Evolutionary conservation across 805 yeast species (phyloP), one percentile per base, ranked within the genome.

Genomic region (Metschnikowia shivogae): DNA sequence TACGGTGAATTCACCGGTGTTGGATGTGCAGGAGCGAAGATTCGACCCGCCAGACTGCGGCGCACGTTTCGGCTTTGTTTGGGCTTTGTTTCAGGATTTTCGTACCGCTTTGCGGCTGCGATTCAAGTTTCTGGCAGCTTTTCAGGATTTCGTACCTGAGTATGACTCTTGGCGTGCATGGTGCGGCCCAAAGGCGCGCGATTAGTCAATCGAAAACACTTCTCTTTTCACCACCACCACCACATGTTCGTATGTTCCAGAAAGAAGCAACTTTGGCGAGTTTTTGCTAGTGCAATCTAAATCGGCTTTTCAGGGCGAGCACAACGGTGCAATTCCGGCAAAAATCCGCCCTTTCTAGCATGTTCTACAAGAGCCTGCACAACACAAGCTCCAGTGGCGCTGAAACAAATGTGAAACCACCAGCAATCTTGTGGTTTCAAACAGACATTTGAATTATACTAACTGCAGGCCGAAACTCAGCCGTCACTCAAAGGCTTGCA

Each of bases 401-500:
- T 19, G 13, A 19, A 35, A 26, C 24, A 28, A 10, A 11, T n/a
- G 10, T 28, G 20, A 30, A 37, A 27, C 39, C 28, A 35, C 30
- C 29, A 34, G 3, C 13, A 12, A 29, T 6, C 32, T 29, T n/a
- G 3, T 6, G 5, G 9, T 14, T 19, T 6, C 19, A 36, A 22
- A 6, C 8, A 22, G 4, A 9, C 29, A 33, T 22, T 22, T 22
- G 6, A 5, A 22, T 22, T 22, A 12, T 40, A 42, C 44, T 44
- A 47, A 44, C 46, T 24, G 8, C 45, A 61, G 65, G 39, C 59
- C 19, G 53, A 60, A 26, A 64, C 64, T 39, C 75, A 71, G 48
- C 76, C 76, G 8, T 63, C 73, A 3, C 43, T 62, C 12, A 68
- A 60, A 24, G 59, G 64, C 13, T 58, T 71, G 42, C 49, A 36